Evolutionary conservation across 345 rosid species (phyloP).

Genomic region (Eutrema yunnanense): DNA sequence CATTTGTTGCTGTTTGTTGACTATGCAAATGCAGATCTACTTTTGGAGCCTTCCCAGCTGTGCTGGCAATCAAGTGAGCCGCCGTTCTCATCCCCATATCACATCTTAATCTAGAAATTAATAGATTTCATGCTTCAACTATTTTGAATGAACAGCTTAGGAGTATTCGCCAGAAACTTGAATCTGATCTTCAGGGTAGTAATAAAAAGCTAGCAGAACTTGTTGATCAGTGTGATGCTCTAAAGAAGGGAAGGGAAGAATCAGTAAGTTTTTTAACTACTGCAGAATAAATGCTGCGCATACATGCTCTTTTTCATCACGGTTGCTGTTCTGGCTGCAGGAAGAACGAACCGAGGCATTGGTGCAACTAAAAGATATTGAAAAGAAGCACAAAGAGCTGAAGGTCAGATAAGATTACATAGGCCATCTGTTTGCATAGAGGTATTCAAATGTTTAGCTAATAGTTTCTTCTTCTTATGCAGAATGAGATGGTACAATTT

Average conservation of each 20-base stretch:
- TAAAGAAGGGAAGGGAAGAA: slow-evolving; percentile 86
- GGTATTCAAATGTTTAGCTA: background rate
- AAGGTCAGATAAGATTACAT: slow-evolving; percentile 53
- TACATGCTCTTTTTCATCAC: background rate
- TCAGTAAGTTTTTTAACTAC: slow-evolving; percentile 43
- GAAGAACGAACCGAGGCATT: slow-evolving; percentile 74
- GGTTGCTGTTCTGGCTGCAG: slow-evolving; percentile 26
- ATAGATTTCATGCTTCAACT: background rate
- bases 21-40: slow-evolving; percentile 50
- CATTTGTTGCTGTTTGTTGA: background rate
- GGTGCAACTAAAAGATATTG: slow-evolving; percentile 53
- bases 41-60: slow-evolving; percentile 99
- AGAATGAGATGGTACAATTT: slow-evolving; percentile 83
- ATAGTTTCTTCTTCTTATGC: slow-evolving; percentile 22
- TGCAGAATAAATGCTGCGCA: background rate
- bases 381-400: slow-evolving; percentile 53
- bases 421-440: background rate
- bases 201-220: slow-evolving; percentile 62
- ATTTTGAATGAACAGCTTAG: slow-evolving; percentile 46
- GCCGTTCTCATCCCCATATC: slow-evolving; percentile 4
- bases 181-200: slow-evolving; percentile 69
- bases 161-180: slow-evolving; percentile 61
- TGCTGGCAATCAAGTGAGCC: slow-evolving; percentile 84
- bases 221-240: slow-evolving; percentile 50
- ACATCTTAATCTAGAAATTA: background rate